Evolutionary conservation across 371 early-diverging fungal species (phyloP).

Genomic region (Mucor piriformis): DNA sequence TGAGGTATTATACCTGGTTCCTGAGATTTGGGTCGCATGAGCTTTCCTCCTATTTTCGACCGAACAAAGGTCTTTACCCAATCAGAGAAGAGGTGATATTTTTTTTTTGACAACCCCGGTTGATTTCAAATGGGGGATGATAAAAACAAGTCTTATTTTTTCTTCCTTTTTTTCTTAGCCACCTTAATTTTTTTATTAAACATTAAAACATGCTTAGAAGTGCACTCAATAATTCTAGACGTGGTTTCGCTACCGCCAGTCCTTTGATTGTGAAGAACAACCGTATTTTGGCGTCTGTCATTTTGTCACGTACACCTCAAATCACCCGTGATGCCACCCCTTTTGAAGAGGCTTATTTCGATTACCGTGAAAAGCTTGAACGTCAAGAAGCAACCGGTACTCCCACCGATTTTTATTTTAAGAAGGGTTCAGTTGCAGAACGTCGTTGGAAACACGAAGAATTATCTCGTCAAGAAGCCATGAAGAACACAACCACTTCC

Average conservation of each 20-base stretch:
- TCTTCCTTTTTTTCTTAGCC: neutral
- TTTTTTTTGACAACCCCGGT: conserved; percentile 3
- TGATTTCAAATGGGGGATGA: neutral
- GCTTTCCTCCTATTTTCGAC: no score
- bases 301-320: conserved; percentile 82
- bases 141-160: conserved; percentile 1
- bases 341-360: conserved; percentile 79
- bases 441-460: conserved; percentile 69
- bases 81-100: neutral
- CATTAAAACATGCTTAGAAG: conserved; percentile 9
- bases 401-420: conserved; percentile 86
- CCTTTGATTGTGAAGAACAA: conserved; percentile 41
- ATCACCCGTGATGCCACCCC: conserved; percentile 71
- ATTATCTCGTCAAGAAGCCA: conserved; percentile 45
- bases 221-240: conserved; percentile 6
- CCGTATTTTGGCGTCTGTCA: conserved; percentile 68
- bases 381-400: conserved; percentile 68
- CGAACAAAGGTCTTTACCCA: neutral
- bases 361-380: conserved; percentile 74
- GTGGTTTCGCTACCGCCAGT: conserved; percentile 26
- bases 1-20: no score
- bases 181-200: neutral
- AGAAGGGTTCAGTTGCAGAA: conserved; percentile 87
- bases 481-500: conserved; percentile 32
- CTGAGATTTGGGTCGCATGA: no score